A percentile compares a stretch with the other conserved stretches of the same genome.
These are phyloP conservation scores for Ascochyta koolunga DNA, from an alignment of 2,329 filamentous ascomycete genomes.

Conservation along the genomic window DNA sequence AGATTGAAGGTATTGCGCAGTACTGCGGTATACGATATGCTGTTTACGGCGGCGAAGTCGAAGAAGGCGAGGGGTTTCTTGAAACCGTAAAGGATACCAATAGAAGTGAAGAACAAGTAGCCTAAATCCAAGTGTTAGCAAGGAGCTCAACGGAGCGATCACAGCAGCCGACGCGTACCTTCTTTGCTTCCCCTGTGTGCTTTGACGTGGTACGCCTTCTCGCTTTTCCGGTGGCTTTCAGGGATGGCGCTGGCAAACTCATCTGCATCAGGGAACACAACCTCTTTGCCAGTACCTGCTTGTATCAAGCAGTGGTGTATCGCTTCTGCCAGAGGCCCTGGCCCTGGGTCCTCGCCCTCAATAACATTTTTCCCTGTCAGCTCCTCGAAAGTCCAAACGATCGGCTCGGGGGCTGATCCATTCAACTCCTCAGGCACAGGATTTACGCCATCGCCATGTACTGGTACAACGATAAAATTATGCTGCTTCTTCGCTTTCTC, in stretches of 20 bases:
- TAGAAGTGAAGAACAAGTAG: constrained; percentile 67
- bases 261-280: constrained; percentile 60
- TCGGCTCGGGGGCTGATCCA: constrained; percentile 56
- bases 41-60: constrained; percentile 63
- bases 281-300: constrained; percentile 54
- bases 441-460: constrained; percentile 57
- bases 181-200: constrained; percentile 70
- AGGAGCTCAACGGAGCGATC: not conserved
- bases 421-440: constrained; percentile 48
- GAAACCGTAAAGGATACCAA: constrained; percentile 68
- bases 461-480: constrained; percentile 66
- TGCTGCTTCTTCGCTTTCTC: constrained; percentile 68
- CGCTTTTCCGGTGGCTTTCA: constrained; percentile 66
- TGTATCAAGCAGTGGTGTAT: constrained; percentile 49
- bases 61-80: constrained; percentile 70
- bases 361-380: constrained; percentile 53
- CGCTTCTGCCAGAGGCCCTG: constrained; percentile 53
- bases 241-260: constrained; percentile 66
- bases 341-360: constrained; percentile 52
- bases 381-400: constrained; percentile 66
- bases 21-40: constrained; percentile 68
- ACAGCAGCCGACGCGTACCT: constrained; percentile 50
- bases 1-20: constrained; percentile 71
- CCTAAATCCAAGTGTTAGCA: constrained; percentile 50
- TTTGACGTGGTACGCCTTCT: constrained; percentile 69